Conservation (phyloP, 2,329 filamentous ascomycete genomes). For the Hymenoscyphus fraxineus region DNA sequence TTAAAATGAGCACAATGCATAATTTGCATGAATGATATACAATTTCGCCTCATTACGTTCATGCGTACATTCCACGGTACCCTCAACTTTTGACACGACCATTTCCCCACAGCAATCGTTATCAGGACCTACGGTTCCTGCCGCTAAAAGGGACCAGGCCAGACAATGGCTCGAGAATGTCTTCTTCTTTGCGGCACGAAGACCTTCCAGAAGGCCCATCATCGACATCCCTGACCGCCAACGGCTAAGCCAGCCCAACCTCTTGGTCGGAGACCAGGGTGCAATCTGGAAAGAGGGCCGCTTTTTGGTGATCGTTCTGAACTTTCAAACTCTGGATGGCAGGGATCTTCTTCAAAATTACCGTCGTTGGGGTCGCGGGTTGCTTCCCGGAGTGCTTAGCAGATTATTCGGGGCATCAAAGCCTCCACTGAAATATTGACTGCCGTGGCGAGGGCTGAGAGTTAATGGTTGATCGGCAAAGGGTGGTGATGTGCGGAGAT, state of each 20-base stretch:
- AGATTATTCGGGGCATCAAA: neutral
- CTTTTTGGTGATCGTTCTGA: neutral
- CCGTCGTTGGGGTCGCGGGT: slow-evolving; percentile 6
- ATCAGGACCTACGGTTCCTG: slow-evolving; percentile 22
- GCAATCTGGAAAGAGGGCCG: slow-evolving; percentile 15
- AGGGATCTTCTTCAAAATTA: slow-evolving; percentile 4
- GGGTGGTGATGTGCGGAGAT: neutral
- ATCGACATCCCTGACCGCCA: slow-evolving; percentile 21
- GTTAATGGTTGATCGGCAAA: slow-evolving; percentile 2
- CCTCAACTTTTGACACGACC: neutral
- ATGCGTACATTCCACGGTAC: slow-evolving; percentile 15
- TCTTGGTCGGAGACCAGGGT: slow-evolving; percentile 12
- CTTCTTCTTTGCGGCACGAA: slow-evolving; percentile 28
- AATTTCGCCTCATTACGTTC: slow-evolving; percentile 20
- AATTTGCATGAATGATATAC: neutral
- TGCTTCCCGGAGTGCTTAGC: slow-evolving; percentile 6
- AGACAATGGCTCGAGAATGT: neutral
- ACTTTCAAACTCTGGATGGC: neutral
- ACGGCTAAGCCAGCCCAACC: slow-evolving; percentile 13
- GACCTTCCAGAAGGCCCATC: slow-evolving; percentile 32
- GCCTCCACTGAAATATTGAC: neutral
- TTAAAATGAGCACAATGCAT: neutral
- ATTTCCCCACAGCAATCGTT: slow-evolving; percentile 12
- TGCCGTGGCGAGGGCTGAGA: slow-evolving; percentile 8
- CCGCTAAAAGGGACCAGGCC: slow-evolving; percentile 11